These are phyloP conservation scores for Pelargonium nanum DNA, from an alignment of 345 rosid genomes.

Conservation along the genomic window DNA sequence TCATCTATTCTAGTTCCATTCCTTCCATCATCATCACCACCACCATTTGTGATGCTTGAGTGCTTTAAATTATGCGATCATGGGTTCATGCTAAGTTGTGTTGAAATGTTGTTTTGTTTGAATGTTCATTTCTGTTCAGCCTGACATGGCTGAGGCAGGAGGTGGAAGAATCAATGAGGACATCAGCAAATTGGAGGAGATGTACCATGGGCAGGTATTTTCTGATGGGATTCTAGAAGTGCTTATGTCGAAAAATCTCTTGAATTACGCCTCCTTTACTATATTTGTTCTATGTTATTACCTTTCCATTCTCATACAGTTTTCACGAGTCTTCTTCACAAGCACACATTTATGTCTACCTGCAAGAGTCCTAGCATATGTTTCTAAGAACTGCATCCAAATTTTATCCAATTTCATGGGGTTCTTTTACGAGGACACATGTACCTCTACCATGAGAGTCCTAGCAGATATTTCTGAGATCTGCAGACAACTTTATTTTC, in stretches of 20 bases:
- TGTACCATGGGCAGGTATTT: conserved; percentile 59
- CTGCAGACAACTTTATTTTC: not conserved
- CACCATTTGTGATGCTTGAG: conserved; percentile 8
- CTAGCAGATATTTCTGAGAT: not conserved
- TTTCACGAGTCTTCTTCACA: not conserved
- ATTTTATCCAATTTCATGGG: too few species aligned
- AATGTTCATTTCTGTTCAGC: conserved; percentile 29
- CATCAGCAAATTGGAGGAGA: conserved; percentile 52
- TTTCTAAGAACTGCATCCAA: too few species aligned
- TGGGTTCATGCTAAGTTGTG: not conserved
- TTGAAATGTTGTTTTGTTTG: conserved; percentile 8
- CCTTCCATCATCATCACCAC: too few species aligned
- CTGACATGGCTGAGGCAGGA: conserved; percentile 37
- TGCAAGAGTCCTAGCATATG: too few species aligned
- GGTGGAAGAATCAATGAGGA: conserved; percentile 53
- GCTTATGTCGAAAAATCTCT: not conserved
- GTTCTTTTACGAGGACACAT: too few species aligned
- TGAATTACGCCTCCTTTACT: not conserved
- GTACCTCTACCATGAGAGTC: too few species aligned
- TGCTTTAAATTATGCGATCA: conserved; percentile 6
- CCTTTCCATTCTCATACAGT: not conserved
- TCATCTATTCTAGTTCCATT: not conserved
- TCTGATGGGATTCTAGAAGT: conserved; percentile 9
- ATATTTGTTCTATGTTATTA: conserved; percentile 1
- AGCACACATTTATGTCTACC: too few species aligned